A percentile compares a stretch with the other conserved stretches of the same genome.
Conservation (phyloP, 2,329 filamentous ascomycete genomes). For the Fusarium sterilihyphosum region DNA sequence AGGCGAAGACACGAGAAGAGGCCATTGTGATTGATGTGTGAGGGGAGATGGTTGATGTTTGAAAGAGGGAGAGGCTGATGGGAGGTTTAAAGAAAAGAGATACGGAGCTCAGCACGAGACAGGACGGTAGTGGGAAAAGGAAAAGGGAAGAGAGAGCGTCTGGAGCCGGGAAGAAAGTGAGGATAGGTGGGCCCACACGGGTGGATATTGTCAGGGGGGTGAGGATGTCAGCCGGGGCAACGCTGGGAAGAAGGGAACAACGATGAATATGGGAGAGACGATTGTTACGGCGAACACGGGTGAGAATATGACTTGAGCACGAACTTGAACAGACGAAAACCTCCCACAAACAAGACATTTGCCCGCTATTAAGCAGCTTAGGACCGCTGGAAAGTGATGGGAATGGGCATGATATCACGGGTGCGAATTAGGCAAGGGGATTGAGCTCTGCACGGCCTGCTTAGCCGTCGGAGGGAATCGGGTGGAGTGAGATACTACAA, state of each 20-base stretch:
- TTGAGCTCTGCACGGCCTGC: constrained; percentile 40
- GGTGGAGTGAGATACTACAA: constrained; percentile 46
- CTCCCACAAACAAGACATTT: background rate
- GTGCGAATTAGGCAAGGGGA: constrained; percentile 44
- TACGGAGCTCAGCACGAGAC: constrained; percentile 49
- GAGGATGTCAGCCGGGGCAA: constrained; percentile 50
- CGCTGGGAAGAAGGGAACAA: constrained; percentile 42
- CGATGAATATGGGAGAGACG: constrained; percentile 45
- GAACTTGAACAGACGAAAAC: constrained; percentile 6
- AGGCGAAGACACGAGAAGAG: constrained; percentile 80
- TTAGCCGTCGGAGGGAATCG: constrained; percentile 49
- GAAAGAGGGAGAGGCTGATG: constrained; percentile 45
- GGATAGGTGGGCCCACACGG: constrained; percentile 51
- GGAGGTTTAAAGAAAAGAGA: constrained; percentile 48
- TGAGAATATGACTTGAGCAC: constrained; percentile 27
- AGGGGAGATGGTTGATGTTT: constrained; percentile 48
- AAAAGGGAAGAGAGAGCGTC: constrained; percentile 54
- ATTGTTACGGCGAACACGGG: constrained; percentile 42
- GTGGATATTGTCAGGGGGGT: constrained; percentile 45
- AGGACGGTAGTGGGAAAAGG: constrained; percentile 50
- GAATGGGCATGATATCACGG: constrained; percentile 20
- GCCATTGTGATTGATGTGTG: constrained; percentile 77
- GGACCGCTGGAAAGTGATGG: constrained; percentile 17
- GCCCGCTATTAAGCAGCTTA: constrained; percentile 10
- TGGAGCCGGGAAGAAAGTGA: constrained; percentile 50